Evolutionary conservation across 1,284 basidiomycete genomes (phyloP), one percentile per base, ranked within the genome.

Genomic region (Ceratobasidium sp.): DNA sequence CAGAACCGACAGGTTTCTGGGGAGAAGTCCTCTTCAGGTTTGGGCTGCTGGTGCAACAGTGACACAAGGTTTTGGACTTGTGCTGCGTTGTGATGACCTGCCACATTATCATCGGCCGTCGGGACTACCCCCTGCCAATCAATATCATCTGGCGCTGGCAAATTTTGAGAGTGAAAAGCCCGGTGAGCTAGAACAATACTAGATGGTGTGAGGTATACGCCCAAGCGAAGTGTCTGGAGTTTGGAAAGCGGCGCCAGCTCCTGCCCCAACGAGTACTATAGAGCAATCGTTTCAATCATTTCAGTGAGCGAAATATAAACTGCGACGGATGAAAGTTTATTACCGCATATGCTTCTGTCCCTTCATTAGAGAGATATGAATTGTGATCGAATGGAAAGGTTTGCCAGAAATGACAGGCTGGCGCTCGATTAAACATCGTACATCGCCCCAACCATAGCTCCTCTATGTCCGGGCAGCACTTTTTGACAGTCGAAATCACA

Each of bases 301-400:
- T 49, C 35, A 28, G 37, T 54, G 5, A 53, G 35, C 26, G 58
- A 56, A 58, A n/a, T 20, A 3, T 28, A 10, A 20, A 11, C 13
- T 26, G 13, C 10, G 23, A 53, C 13, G 17, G 20, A 45, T 20
- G 5, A 51, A 28, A 65, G 23, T 11, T 53, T 31, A 28, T 64
- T 37, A 75, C 73, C 13, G 73, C 33, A 56, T 75, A 75, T 42
- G 33, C 47, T 17, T 75, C 61, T 13, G 61, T 75, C 17, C 61
- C 73, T 20, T 65, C 33, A 31, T 37, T 28, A 8, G 73, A 53
- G 5, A 75, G 31, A 35, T 75, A 75, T 23, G 73, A 53, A 23
- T 75, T 39, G 26, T 75, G 73, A 42, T 75, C 73, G 26, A 65
- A 65, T 15, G 73, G 73, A 49, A 75, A 75, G 11, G 23, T 28